Evolutionary conservation across 129 eudicot species (phyloP).

Genomic region (Artemisia argyi): DNA sequence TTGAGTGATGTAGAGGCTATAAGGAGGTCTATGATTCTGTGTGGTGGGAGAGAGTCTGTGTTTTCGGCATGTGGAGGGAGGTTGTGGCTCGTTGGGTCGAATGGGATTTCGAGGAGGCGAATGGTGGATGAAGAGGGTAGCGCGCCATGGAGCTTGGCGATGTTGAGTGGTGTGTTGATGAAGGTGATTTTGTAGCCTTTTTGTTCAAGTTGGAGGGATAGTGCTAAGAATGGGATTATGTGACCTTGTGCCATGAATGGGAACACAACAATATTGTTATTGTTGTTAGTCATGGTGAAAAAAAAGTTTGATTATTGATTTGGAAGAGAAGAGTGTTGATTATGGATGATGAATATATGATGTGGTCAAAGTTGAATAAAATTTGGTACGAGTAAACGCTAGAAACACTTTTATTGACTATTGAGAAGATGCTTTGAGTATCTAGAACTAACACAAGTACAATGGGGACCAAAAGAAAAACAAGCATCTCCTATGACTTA

Average conservation of each 20-base stretch:
- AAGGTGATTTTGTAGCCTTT: conserved; percentile 48
- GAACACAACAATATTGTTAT: conserved; percentile 48
- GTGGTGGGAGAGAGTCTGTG: conserved; percentile 54
- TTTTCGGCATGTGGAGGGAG: conserved; percentile 63
- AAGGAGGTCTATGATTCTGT: conserved; percentile 37
- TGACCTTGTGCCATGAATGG: conserved; percentile 94
- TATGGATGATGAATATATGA: neutral
- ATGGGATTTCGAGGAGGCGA: conserved; percentile 59
- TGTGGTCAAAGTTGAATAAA: neutral
- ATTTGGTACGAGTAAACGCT: neutral
- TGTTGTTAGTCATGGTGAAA: conserved; percentile 19
- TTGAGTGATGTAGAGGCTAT: conserved; percentile 37
- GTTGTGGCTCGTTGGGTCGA: conserved; percentile 55
- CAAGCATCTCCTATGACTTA: neutral
- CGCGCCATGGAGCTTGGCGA: conserved; percentile 46
- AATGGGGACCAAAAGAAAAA: too few relatives aligned
- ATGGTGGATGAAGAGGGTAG: conserved; percentile 54
- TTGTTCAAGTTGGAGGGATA: conserved; percentile 50
- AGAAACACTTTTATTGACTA: neutral
- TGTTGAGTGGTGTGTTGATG: conserved; percentile 69
- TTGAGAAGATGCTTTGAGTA: neutral
- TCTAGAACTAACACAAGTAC: neutral
- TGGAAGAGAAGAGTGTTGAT: neutral
- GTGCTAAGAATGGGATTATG: conserved; percentile 62
- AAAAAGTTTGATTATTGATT: neutral